A percentile compares a stretch with the other conserved stretches of the same genome.
Evolutionary conservation across 2,329 filamentous ascomycete species (phyloP).

Genomic region (Monilinia vaccinii-corymbosi): DNA sequence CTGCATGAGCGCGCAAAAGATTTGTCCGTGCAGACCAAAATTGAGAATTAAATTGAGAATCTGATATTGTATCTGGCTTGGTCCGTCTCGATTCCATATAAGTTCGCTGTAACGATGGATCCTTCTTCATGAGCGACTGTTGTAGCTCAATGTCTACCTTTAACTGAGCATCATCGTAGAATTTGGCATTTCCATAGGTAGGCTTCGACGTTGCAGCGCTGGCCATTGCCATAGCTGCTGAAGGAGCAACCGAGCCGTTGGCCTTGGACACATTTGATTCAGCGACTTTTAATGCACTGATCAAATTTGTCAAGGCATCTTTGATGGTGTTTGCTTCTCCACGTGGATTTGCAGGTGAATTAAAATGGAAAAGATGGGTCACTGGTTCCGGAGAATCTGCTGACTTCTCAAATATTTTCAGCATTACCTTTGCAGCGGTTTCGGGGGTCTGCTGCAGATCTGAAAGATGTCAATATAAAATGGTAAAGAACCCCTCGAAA

Average conservation of each 20-base stretch:
- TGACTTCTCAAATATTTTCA: slow-evolving; percentile 78
- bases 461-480: slow-evolving; percentile 31
- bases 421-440: slow-evolving; percentile 79
- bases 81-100: slow-evolving; percentile 78
- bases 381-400: slow-evolving; percentile 49
- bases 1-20: slow-evolving; percentile 79
- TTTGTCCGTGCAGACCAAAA: slow-evolving; percentile 91
- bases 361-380: slow-evolving; percentile 83
- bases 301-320: slow-evolving; percentile 67
- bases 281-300: slow-evolving; percentile 45
- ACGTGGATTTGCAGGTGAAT: slow-evolving; percentile 64
- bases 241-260: slow-evolving; percentile 36
- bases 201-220: slow-evolving; percentile 51
- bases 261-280: slow-evolving; percentile 28
- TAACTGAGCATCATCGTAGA: slow-evolving; percentile 75
- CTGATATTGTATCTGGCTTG: slow-evolving; percentile 76
- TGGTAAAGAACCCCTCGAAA: slow-evolving; percentile 7
- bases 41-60: slow-evolving; percentile 75
- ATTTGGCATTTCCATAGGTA: slow-evolving; percentile 42
- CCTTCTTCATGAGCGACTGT: slow-evolving; percentile 76
- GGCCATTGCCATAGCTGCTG: slow-evolving; percentile 70
- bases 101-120: slow-evolving; percentile 65
- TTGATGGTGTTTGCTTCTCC: slow-evolving; percentile 79
- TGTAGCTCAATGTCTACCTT: slow-evolving; percentile 75
- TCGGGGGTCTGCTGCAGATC: slow-evolving; percentile 94